A percentile compares a stretch with the other conserved stretches of the same genome.
Evolutionary conservation across 768 basidiomycete genomes (phyloP).

Genomic region (Thelephora aurantiotincta): DNA sequence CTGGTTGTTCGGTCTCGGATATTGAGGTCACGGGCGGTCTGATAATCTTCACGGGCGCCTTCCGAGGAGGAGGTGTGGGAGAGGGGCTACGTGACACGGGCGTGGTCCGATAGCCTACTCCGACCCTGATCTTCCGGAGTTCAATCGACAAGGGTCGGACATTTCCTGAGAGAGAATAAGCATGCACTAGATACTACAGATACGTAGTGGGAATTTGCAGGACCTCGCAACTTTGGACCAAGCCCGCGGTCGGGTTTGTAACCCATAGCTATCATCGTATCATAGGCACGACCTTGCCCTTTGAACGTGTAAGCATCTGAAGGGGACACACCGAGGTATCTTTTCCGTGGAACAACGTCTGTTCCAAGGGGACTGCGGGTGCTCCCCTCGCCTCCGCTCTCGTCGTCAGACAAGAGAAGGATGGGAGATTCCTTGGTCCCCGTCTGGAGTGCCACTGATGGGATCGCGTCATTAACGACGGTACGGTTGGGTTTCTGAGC

Average conservation of each 20-base stretch:
- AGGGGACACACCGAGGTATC: neutral
- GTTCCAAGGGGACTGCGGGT: neutral
- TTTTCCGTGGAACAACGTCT: neutral
- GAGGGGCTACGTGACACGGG: too few relatives aligned
- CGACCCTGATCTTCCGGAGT: neutral
- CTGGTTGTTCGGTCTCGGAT: too few relatives aligned
- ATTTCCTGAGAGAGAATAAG: neutral
- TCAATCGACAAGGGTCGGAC: neutral
- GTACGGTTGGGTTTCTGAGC: too few relatives aligned
- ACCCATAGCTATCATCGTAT: neutral
- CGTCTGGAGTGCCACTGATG: too few relatives aligned
- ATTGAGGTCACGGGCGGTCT: too few relatives aligned
- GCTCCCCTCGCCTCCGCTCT: neutral
- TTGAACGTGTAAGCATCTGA: neutral
- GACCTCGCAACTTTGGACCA: neutral
- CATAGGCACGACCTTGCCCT: neutral
- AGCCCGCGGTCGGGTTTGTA: neutral
- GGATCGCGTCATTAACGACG: too few relatives aligned
- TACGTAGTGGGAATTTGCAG: neutral
- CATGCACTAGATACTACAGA: neutral
- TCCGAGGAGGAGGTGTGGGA: too few relatives aligned
- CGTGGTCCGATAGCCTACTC: neutral
- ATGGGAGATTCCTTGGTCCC: slow-evolving; percentile 2
- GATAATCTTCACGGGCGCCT: too few relatives aligned
- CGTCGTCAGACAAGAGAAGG: neutral